These are phyloP conservation scores for Phytophthora macrochlamydospora DNA, from an alignment of 352 stramenopile species.

Conservation along the genomic window DNA sequence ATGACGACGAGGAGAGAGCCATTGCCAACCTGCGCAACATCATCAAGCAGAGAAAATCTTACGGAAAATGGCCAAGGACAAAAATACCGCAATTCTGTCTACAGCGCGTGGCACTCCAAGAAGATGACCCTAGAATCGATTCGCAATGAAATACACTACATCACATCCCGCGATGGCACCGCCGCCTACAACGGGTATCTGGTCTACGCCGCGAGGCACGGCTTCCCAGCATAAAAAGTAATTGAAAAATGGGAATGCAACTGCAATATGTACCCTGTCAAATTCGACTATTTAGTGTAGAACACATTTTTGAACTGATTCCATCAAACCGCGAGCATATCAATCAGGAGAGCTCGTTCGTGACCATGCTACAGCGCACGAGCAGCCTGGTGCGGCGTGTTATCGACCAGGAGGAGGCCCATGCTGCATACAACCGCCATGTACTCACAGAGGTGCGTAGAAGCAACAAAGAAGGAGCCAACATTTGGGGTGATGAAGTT, in stretches of 20 bases:
- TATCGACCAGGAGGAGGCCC: constrained; percentile 52
- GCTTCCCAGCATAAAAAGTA: not conserved
- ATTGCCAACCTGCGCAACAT: not conserved
- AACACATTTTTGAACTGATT: not conserved
- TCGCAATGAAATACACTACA: too few species aligned
- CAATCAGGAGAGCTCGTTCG: not conserved
- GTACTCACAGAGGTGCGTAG: constrained; percentile 51
- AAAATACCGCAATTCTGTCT: not conserved
- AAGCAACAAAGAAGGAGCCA: not conserved
- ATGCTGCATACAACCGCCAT: constrained; percentile 43
- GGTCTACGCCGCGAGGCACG: not conserved
- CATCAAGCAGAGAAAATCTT: not conserved
- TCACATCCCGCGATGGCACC: not conserved
- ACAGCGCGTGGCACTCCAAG: not conserved
- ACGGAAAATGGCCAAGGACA: not conserved
- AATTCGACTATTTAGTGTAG: not conserved
- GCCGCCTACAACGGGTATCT: not conserved
- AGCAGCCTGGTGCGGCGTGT: constrained; percentile 35
- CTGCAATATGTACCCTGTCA: not conserved
- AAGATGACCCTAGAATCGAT: not conserved
- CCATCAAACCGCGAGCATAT: not conserved
- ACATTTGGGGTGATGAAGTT: not conserved
- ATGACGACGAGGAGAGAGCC: not conserved
- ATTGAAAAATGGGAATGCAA: not conserved
- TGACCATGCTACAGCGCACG: constrained; percentile 45